Percentiles rank a stretch among this genome's conserved stretches.
These are phyloP conservation scores for Hirschioporus abietinus DNA, from an alignment of 768 basidiomycete species.

Conservation along the genomic window DNA sequence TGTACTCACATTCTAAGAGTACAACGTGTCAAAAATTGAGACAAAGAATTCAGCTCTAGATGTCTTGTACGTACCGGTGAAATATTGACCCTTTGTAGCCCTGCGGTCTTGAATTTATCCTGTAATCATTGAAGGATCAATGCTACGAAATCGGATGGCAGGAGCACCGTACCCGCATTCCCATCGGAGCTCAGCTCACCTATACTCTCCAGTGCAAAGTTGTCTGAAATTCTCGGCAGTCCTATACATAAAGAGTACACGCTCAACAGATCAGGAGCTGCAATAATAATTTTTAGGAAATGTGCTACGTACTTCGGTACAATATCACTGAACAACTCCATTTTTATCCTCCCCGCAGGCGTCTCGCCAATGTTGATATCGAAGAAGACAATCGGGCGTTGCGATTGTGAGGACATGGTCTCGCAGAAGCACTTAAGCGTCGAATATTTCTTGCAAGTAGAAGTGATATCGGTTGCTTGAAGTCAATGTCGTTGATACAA, in stretches of 20 bases:
- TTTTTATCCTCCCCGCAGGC: conserved; percentile 90
- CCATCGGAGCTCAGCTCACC: conserved; percentile 39
- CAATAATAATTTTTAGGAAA: not conserved
- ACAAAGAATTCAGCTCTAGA: too few species aligned
- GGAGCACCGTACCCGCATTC: not conserved
- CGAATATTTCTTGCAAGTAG: not conserved
- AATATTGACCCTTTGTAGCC: conserved; percentile 91
- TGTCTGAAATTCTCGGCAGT: conserved; percentile 98
- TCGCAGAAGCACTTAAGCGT: not conserved
- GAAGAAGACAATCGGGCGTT: conserved; percentile 92
- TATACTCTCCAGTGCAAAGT: conserved; percentile 94
- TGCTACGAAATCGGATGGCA: not conserved
- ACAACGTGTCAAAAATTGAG: conserved; percentile 5
- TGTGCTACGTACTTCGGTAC: conserved; percentile 76
- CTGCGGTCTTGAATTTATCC: conserved; percentile 79
- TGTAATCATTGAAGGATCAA: conserved; percentile 20
- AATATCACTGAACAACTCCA: conserved; percentile 95
- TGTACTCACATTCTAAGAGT: conserved; percentile 59
- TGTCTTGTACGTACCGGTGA: conserved; percentile 59
- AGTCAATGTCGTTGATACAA: too few species aligned
- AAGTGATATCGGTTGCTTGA: too few species aligned
- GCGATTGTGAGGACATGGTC: conserved; percentile 37
- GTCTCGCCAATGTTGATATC: conserved; percentile 97
- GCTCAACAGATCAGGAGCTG: conserved; percentile 6
- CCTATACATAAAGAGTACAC: conserved; percentile 33